phyloP scores from a whole-genome alignment of 176 grass and related monocot genomes.

The Hordeum marinum region DNA sequence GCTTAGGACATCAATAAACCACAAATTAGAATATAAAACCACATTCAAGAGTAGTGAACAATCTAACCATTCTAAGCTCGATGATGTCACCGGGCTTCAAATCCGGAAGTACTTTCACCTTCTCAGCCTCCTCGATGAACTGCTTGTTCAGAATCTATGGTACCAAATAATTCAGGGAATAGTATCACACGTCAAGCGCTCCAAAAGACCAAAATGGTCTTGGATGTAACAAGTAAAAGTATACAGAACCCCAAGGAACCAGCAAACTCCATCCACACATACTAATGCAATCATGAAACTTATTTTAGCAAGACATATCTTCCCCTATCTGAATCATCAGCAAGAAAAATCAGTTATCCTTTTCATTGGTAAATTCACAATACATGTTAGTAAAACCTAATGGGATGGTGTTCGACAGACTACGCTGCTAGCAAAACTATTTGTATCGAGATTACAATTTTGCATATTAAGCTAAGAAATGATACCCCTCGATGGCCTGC shows the following conservation, averaged over 20 bases:
- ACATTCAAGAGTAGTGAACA: background rate
- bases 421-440: background rate
- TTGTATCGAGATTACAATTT: background rate
- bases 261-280: background rate
- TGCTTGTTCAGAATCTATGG: constrained; percentile 92
- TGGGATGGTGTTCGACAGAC: background rate
- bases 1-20: background rate
- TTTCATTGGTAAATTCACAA: background rate
- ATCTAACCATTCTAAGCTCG: constrained; percentile 83
- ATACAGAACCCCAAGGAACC: background rate
- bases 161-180: background rate
- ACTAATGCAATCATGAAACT: background rate
- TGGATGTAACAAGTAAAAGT: background rate
- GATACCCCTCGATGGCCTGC: background rate
- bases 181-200: background rate
- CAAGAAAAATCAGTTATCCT: background rate
- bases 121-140: constrained; percentile 74
- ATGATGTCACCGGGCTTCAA: constrained; percentile 89
- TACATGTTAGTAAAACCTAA: background rate
- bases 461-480: background rate
- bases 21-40: constrained; percentile 2
- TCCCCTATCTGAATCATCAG: background rate
- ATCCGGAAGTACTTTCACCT: constrained; percentile 71
- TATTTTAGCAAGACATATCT: background rate
- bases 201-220: background rate